Conservation (phyloP, 2,329 filamentous ascomycete species). For the Epichloe scottii region DNA sequence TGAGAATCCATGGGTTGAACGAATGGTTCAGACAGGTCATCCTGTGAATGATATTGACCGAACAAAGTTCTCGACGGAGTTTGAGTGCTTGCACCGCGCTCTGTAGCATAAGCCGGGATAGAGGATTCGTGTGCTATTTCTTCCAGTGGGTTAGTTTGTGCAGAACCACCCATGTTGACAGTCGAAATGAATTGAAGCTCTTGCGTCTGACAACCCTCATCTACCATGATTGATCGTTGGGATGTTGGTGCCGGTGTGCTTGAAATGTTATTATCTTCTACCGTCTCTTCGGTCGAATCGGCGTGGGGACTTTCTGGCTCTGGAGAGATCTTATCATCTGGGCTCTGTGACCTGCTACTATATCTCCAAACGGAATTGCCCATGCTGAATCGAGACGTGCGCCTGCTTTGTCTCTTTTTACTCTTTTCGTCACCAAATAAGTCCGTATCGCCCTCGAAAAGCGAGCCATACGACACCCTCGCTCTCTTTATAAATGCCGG, state of each 20-base stretch:
- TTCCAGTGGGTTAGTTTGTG: constrained; percentile 12
- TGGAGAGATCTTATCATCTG: constrained; percentile 35
- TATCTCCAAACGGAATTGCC: constrained; percentile 63
- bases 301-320: constrained; percentile 13
- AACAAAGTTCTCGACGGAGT: constrained; percentile 9
- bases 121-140: constrained; percentile 7
- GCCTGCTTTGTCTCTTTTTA: constrained; percentile 31
- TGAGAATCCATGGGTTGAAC: background rate
- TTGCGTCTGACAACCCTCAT: constrained; percentile 23
- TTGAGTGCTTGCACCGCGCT: background rate
- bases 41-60: background rate
- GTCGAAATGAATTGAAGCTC: constrained; percentile 17
- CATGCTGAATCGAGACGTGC: constrained; percentile 56
- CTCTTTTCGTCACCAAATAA: constrained; percentile 53
- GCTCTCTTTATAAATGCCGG: constrained; percentile 69
- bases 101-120: background rate
- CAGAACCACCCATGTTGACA: constrained; percentile 16
- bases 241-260: background rate
- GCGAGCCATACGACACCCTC: constrained; percentile 54
- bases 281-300: constrained; percentile 6
- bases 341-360: constrained; percentile 57
- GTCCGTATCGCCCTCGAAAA: constrained; percentile 52
- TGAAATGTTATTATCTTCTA: background rate
- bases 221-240: constrained; percentile 18
- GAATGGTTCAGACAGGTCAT: background rate